These are phyloP conservation scores for Russula ochroleuca DNA, from an alignment of 768 basidiomycete genomes.

Conservation along the genomic window DNA sequence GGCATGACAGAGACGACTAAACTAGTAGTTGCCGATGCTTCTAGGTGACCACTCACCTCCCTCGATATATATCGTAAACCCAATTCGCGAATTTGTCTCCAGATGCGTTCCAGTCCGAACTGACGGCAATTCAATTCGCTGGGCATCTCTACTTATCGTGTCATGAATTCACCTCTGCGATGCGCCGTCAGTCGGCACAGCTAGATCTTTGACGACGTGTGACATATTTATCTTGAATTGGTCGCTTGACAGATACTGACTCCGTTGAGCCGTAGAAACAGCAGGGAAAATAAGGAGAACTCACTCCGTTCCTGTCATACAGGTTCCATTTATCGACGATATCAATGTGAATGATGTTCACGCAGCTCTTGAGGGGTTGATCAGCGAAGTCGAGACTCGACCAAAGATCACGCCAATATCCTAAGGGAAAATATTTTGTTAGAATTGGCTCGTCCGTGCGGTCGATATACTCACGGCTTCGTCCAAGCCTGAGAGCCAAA, in stretches of 20 bases:
- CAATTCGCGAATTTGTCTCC: background rate
- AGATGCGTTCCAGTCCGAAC: background rate
- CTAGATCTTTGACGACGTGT: constrained; percentile 7
- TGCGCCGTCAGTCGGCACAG: background rate
- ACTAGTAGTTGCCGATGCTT: too few relatives aligned
- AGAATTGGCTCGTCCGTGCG: background rate
- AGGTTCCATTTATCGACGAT: constrained; percentile 13
- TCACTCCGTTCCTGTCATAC: background rate
- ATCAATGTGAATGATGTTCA: constrained; percentile 1
- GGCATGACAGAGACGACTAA: background rate
- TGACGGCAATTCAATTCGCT: background rate
- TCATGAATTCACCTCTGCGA: background rate
- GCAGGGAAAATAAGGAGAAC: background rate
- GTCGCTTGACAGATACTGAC: background rate
- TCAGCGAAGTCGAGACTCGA: constrained; percentile 1
- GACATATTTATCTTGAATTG: constrained; percentile 13
- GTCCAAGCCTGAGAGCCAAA: background rate
- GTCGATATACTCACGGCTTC: background rate
- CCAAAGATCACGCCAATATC: constrained; percentile 9
- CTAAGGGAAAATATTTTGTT: background rate
- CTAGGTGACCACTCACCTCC: background rate
- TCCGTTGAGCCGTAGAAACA: background rate
- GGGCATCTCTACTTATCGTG: background rate
- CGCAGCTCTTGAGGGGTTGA: background rate
- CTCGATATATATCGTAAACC: background rate